Base-by-base conservation (phyloP, 129 eudicot genomes). In the Chrysanthemum lavandulifolium region DNA sequence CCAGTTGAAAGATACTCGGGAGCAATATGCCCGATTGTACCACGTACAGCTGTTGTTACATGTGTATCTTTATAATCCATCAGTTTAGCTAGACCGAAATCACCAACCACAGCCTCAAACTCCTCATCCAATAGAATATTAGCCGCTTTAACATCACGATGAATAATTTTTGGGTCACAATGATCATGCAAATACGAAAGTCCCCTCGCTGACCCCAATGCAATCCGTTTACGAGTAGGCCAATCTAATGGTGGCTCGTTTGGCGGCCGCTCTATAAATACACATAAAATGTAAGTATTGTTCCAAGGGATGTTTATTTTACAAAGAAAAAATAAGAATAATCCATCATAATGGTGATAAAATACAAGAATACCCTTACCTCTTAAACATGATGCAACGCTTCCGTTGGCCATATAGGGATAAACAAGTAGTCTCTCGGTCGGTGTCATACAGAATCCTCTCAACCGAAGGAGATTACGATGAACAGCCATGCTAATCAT, bases 401-500 rank as follows among this genome's bases (percentile, higher is more conserved):
- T 91, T 68, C 96, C 96, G 65, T 91, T 91, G 14, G 96, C 96
- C 97, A 91, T 91, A 66, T 88, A 91, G 0, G 97, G 97, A 70
- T 92, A 92, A 33, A 92, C 96, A 40, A 92, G 96, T 56, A 92
- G 72, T 12, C 97, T 82, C 75, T 92, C 97, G 23, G 96, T 88
- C 5, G 97, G 97, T 19, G 97, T 92, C 94, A 89, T 92, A 64
- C 97, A 92, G 76, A 92, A 92, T 2, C 97, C 97, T 8, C 91
- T 88, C 65, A 92, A 50, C 2, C 97, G 81, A 47, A 92, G 89
- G 23, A 92, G 91, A 85, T 92, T 89, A 9, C 96, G 85, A 64
- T 92, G 97, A 15, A 92, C 97, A 6, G 97, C 97, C 97, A 92
- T 86, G 64, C 97, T 92, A 52, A 92, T 92, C 97, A 92, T 92